Evolutionary conservation across 345 rosid species (phyloP), one percentile per base, ranked within the genome.

Genomic region (Hypericum androsaemum): DNA sequence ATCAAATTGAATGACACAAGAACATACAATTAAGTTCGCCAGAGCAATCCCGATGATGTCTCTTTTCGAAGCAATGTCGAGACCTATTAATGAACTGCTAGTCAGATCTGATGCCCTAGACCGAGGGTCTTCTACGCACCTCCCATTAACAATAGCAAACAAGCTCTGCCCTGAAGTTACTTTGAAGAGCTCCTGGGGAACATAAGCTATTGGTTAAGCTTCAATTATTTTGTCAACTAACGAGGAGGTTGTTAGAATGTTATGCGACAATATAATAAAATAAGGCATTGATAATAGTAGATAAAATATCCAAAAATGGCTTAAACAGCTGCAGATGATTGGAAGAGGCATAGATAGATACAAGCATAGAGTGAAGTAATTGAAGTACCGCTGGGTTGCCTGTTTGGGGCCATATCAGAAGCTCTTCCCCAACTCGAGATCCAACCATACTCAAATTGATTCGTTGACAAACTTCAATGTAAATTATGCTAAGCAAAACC

Each of bases 351-450:
- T 43, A 12, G 11, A 40, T 14, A 37, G 51, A 42, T 49, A 28
- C 7, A 37, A 3, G 40, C 11, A 64, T 36, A 35, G 55, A 39
- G 7, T 41, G 39, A 36, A 13, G 46, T 43, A 62, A 50, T 56
- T 51, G 13, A 72, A 65, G 45, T 66, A 82, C 89, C 84, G 84
- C 97, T 10, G 77, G 95, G 64, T 85, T 75, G 64, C 65, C 88
- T n/a, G 69, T 67, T 61, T 80, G 77, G 78, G 95, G 97, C 97
- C 97, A 88, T 67, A 88, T 85, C 74, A 88, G 64, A 79, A 88
- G 85, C 58, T 88, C 95, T 72, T 80, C 97, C 80, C 97, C 95
- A 39, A 88, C 97, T 43, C 80, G 81, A 77, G 97, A 86, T 79
- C 97, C 97, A 70, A 88, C 83, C 51, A 88, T 79, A 54, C 79